phyloP scores from a whole-genome alignment of 306 rosid genomes.

The Oxytropis ochrocephala region DNA sequence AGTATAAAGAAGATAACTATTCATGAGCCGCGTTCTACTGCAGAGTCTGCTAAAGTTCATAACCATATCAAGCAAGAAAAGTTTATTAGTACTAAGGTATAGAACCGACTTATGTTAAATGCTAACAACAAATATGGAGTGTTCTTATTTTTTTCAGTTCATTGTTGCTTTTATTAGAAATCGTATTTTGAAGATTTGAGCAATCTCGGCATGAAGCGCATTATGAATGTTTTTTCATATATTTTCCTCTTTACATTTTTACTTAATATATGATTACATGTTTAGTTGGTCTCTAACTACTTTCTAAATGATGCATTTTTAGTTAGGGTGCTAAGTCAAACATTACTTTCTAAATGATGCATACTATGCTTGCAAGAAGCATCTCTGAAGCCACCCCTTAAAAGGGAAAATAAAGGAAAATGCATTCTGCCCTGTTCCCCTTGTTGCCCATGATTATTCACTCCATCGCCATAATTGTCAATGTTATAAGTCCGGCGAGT shows the following conservation, averaged over 20 bases:
- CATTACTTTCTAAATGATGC: not conserved
- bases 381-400: not conserved
- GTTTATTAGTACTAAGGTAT: conserved; percentile 63
- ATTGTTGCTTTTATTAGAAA: conserved; percentile 6
- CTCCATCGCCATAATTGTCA: too few relatives aligned
- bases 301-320: not conserved
- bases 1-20: conserved; percentile 64
- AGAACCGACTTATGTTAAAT: not conserved
- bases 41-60: conserved; percentile 35
- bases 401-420: not conserved
- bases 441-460: not conserved
- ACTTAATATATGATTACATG: not conserved
- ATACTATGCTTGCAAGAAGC: not conserved
- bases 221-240: not conserved
- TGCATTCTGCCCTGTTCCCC: not conserved
- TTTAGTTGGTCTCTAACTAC: not conserved
- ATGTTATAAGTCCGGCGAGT: not conserved
- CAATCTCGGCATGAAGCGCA: not conserved
- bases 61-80: conserved; percentile 42
- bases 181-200: conserved; percentile 2
- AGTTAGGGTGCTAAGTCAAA: not conserved
- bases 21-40: conserved; percentile 47
- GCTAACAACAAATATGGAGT: not conserved
- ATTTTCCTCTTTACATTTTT: not conserved
- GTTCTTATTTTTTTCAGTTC: not conserved